Evolutionary conservation across 768 basidiomycete genomes (phyloP).

Genomic region (Mycena leptocephala): DNA sequence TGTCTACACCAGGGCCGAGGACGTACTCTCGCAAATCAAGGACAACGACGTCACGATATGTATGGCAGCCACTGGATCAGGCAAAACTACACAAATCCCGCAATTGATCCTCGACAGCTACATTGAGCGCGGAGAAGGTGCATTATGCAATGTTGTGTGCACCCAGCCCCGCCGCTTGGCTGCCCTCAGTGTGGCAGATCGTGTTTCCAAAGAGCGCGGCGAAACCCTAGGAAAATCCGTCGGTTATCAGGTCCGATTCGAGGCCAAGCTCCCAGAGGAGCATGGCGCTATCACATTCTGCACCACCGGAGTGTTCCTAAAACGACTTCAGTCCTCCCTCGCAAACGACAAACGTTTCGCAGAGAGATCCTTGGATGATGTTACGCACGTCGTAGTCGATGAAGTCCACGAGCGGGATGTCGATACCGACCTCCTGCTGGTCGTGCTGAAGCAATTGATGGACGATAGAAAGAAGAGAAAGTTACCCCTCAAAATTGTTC

Average conservation of each 20-base stretch:
- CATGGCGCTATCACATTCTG: conserved; percentile 94
- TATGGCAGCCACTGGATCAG: conserved; percentile 93
- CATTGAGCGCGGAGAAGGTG: conserved; percentile 85
- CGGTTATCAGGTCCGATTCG: conserved; percentile 96
- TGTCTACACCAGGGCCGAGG: conserved; percentile 77
- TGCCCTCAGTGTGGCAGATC: conserved; percentile 92
- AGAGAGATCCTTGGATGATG: conserved; percentile 72
- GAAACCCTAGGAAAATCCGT: conserved; percentile 80
- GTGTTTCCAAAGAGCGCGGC: conserved; percentile 91
- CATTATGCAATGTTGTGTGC: conserved; percentile 90
- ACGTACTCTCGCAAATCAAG: conserved; percentile 79
- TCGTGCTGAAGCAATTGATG: conserved; percentile 89
- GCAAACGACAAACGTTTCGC: conserved; percentile 55
- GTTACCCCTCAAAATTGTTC: conserved; percentile 86
- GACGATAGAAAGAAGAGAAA: conserved; percentile 79
- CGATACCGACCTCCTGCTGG: conserved; percentile 92
- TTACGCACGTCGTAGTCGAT: conserved; percentile 94
- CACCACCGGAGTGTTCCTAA: conserved; percentile 93
- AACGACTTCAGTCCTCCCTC: conserved; percentile 85
- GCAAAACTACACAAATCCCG: conserved; percentile 96
- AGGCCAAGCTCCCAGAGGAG: conserved; percentile 81
- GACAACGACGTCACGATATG: conserved; percentile 90
- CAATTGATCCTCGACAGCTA: conserved; percentile 92
- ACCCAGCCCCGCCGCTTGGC: conserved; percentile 95
- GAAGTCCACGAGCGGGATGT: conserved; percentile 97